These are phyloP conservation scores for Powellomyces hirtus DNA, from an alignment of 192 early-diverging fungal species.

Conservation along the genomic window DNA sequence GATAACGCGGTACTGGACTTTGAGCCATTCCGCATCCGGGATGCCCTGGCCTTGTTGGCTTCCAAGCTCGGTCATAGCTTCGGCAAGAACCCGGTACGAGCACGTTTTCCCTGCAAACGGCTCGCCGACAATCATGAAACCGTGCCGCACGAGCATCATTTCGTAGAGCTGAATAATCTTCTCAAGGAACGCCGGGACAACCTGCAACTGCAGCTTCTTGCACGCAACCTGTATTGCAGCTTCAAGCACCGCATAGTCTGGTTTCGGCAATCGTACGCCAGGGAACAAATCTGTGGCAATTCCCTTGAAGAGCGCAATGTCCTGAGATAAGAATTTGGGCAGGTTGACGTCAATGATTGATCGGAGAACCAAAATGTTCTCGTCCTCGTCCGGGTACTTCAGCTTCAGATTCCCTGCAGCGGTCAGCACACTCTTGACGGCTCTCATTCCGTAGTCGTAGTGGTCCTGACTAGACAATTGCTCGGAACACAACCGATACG, in stretches of 20 bases:
- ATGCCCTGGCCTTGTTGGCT: conserved; percentile 27
- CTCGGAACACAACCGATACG: conserved; percentile 61
- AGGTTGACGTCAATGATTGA: conserved; percentile 65
- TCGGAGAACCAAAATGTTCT: conserved; percentile 56
- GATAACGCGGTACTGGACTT: conserved; percentile 53
- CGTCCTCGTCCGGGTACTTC: conserved; percentile 61
- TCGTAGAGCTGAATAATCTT: conserved; percentile 67
- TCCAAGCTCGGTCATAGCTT: conserved; percentile 49
- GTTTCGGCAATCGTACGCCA: conserved; percentile 57
- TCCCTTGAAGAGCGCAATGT: conserved; percentile 61
- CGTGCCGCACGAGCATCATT: conserved; percentile 66
- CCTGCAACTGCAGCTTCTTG: conserved; percentile 45
- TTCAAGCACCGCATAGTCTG: conserved; percentile 54
- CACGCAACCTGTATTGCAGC: conserved; percentile 48
- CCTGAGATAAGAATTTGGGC: conserved; percentile 64
- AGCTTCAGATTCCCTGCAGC: conserved; percentile 62
- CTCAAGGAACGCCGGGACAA: conserved; percentile 58
- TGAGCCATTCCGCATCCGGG: conserved; percentile 46
- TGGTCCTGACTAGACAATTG: conserved; percentile 64
- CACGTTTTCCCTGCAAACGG: conserved; percentile 60
- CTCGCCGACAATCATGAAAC: conserved; percentile 64
- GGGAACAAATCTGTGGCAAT: conserved; percentile 63
- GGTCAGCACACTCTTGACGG: conserved; percentile 60
- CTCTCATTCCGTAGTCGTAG: conserved; percentile 67
- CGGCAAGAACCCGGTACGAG: conserved; percentile 59